Base-by-base conservation (phyloP, 257 asterid genomes). In the Przewalskia tangutica region DNA sequence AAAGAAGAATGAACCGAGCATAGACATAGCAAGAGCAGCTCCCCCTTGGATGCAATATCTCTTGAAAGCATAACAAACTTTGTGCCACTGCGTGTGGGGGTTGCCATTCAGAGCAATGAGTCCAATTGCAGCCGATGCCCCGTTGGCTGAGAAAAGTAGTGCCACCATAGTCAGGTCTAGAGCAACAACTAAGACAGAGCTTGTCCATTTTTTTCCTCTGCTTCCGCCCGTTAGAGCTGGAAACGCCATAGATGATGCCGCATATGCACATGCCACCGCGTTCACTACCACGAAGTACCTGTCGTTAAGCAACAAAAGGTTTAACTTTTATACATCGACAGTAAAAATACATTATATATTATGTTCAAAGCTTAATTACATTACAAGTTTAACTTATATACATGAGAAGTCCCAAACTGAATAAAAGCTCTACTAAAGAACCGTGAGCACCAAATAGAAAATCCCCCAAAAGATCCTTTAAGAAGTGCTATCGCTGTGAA, bases 221-320 rank as follows among this genome's bases (percentile, higher is more conserved):
- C 38, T 7, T 32, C 42, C 36, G 42, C 51, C 14, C 13, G 0
- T 23, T 73, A 20, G 60, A 27, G 62, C 23, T 12, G 2, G 9
- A 46, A 73, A 73, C 7, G 44, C 62, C 60, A 73, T 50, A 48
- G 88, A 86, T 6, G 68, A 17, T 6, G 81, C 86, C 16, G 86
- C 77, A 64, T 86, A 86, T 55, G 84, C 81, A 40, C 88, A 76
- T 77, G 83, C 86, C 44, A 86, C 23, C 10, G 81, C 81, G 81
- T 83, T 86, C 75, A 85, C 83, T 82, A 60, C 86, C 79, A 86
- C 85, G 51, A 86, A 83, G 83, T 80, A 83, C 79, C 86, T 83
- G 60, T 23, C 20, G 1, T 73, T 73, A n/a, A 73, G 6, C 14
- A 51, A 48, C 23, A 8, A 23, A 13, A 20, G 0, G 20, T 48